Evolutionary conservation across 176 grass and related monocot species (phyloP).

Genomic region (Rhipidocladum racemiflorum): DNA sequence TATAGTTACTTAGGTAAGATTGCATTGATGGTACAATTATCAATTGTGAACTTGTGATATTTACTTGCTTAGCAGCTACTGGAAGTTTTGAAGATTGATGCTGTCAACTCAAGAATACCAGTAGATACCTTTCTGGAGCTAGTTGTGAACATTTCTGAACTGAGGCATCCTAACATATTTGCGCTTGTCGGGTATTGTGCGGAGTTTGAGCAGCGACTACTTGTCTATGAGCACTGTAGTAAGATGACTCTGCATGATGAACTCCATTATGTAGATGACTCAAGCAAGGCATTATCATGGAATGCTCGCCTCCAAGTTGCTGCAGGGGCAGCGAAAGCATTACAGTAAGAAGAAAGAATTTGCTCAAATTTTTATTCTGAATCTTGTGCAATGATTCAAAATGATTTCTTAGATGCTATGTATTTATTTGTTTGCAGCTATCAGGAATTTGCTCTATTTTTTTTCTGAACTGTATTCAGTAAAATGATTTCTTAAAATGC

Average conservation of each 20-base stretch:
- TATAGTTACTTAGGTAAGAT: constrained; percentile 8
- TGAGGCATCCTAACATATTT: constrained; percentile 73
- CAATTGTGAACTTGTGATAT: constrained; percentile 20
- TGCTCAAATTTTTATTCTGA: not conserved
- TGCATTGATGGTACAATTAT: constrained; percentile 23
- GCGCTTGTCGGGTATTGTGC: constrained; percentile 89
- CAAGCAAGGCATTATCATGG: constrained; percentile 64
- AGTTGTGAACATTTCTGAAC: constrained; percentile 71
- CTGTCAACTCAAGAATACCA: constrained; percentile 61
- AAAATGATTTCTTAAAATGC: constrained; percentile 23
- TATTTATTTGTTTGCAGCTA: constrained; percentile 57
- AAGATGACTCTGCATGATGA: constrained; percentile 82
- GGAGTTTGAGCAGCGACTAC: constrained; percentile 82
- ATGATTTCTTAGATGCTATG: constrained; percentile 16
- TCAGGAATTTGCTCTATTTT: constrained; percentile 6
- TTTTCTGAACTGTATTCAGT: not conserved
- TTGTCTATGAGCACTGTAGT: constrained; percentile 82
- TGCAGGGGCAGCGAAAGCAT: constrained; percentile 77
- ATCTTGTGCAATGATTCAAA: not conserved
- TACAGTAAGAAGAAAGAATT: constrained; percentile 64
- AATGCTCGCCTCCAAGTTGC: constrained; percentile 76
- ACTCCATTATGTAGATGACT: constrained; percentile 70
- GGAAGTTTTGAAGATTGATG: constrained; percentile 92
- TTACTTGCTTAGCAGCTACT: constrained; percentile 52
- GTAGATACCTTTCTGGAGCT: constrained; percentile 80